Base-by-base conservation (phyloP, 768 basidiomycete genomes). In the Auriscalpium orientale region DNA sequence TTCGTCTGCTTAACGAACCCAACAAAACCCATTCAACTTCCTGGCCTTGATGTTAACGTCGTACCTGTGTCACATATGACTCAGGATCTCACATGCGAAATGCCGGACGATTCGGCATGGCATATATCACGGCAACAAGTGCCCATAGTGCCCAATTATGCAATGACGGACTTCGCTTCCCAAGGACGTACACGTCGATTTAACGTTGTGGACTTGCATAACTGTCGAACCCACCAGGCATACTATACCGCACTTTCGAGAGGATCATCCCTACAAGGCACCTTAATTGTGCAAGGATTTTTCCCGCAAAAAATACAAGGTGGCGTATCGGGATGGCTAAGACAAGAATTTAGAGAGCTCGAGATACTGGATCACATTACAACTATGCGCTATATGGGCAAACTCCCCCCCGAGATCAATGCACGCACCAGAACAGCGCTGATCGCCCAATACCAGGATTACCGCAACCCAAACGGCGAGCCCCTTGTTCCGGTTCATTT, bases 81-180 rank as follows among this genome's bases (percentile, higher is more conserved):
- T 10, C 33, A 54, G 9, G 37, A n/a, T 10, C 34, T 63, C 5
- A 44, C 44, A 21, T 61, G 54, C 21, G 12, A 15, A 36, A 38
- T 64, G 33, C 58, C 54, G 12, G 37, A 54, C 22, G 63, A 54
- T 15, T 16, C 11, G 11, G 36, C 6, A 21, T 6, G 54, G 3
- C 9, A 18, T 1, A 37, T 65, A 13, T 18, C 13, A 1, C 34
- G 66, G 13, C 11, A 43, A 8, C 65, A 67, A 43, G 54, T 62
- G 1, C 56, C 18, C 7, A 45, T 62, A 2, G 34, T 66, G 1
- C 66, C 60, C 4, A 62, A 64, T 46, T 67, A 66, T 51, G 59
- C 60, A 6, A 64, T 65, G 59, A 62, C 65, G 16, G 63, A 67
- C 46, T 67, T 51, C 51, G 46, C 46, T 16, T 62, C 49, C n/a